Percentiles rank a stretch among this genome's conserved stretches.
Conservation (phyloP, 768 basidiomycete species). For the Rhizopogon vinicolor region DNA sequence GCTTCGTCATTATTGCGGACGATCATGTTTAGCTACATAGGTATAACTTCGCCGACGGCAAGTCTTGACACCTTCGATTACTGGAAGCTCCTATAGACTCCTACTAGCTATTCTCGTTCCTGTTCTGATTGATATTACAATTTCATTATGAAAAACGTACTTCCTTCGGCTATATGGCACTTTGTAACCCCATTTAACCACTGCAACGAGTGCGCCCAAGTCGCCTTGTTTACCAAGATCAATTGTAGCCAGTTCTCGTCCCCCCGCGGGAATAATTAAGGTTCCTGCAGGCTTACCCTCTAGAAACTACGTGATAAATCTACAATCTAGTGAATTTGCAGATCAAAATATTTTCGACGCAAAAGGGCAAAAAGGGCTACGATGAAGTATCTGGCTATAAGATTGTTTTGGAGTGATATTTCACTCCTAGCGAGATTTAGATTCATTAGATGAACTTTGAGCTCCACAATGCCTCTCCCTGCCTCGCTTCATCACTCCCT, state of each 20-base stretch:
- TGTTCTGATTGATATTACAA: not conserved
- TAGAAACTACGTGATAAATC: too few relatives aligned
- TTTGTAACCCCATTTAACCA: not conserved
- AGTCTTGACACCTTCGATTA: not conserved
- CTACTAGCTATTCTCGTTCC: not conserved
- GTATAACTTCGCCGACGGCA: not conserved
- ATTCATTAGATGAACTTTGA: constrained; percentile 41
- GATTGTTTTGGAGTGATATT: not conserved
- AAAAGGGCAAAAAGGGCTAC: not conserved
- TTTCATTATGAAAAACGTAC: not conserved
- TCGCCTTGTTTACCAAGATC: too few relatives aligned
- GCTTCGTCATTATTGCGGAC: not conserved
- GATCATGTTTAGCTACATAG: not conserved
- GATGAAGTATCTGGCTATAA: not conserved
- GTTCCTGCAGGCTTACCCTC: too few relatives aligned
- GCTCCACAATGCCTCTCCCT: constrained; percentile 48
- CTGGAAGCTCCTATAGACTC: not conserved
- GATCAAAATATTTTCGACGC: too few relatives aligned
- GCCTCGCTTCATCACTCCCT: constrained; percentile 46
- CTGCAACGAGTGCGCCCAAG: too few relatives aligned
- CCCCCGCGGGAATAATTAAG: too few relatives aligned
- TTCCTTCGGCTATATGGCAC: not conserved
- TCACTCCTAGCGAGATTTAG: not conserved
- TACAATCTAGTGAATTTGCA: too few relatives aligned
- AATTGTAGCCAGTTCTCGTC: too few relatives aligned